Evolutionary conservation across 495 filamentous ascomycete genomes (phyloP).

Genomic region (Baudoinia panamericana): DNA sequence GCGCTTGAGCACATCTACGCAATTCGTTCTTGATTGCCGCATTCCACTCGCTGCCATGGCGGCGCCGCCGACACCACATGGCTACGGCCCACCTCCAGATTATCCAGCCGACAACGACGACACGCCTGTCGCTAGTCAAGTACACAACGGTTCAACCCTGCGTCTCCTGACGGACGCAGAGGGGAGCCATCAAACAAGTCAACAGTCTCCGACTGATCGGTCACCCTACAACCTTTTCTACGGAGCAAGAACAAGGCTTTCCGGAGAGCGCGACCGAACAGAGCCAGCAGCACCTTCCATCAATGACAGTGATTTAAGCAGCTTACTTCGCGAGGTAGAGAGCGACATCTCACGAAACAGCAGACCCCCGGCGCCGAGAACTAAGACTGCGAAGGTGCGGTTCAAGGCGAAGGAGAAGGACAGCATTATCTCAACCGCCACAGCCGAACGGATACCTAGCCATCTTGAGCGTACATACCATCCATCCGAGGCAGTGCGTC

Average conservation of each 20-base stretch:
- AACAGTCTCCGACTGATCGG: constrained; percentile 1
- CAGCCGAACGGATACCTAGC: constrained; percentile 21
- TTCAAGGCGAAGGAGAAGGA: constrained; percentile 23
- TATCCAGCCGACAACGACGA: constrained; percentile 17
- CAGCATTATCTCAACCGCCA: constrained; percentile 13
- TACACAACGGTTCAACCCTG: constrained; percentile 46
- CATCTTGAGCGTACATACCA: constrained; percentile 32
- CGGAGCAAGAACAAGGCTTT: constrained; percentile 10
- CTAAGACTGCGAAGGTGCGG: constrained; percentile 21
- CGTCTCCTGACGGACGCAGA: constrained; percentile 46
- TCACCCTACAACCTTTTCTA: constrained; percentile 15
- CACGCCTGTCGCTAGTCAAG: constrained; percentile 19
- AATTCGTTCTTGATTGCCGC: constrained; percentile 3
- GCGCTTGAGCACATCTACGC: too few relatives aligned
- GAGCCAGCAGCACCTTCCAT: neutral
- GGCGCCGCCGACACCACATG: constrained; percentile 4
- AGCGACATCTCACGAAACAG: constrained; percentile 12
- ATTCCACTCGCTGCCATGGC: constrained; percentile 18
- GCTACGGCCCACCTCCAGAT: constrained; percentile 16
- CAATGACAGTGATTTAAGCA: constrained; percentile 16
- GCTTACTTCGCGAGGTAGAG: constrained; percentile 20
- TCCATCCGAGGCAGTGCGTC: constrained; percentile 23
- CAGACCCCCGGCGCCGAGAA: constrained; percentile 10
- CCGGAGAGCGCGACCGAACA: neutral
- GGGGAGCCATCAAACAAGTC: constrained; percentile 6